Base-by-base conservation (phyloP, 257 asterid genomes). In the Lavandula angustifolia region DNA sequence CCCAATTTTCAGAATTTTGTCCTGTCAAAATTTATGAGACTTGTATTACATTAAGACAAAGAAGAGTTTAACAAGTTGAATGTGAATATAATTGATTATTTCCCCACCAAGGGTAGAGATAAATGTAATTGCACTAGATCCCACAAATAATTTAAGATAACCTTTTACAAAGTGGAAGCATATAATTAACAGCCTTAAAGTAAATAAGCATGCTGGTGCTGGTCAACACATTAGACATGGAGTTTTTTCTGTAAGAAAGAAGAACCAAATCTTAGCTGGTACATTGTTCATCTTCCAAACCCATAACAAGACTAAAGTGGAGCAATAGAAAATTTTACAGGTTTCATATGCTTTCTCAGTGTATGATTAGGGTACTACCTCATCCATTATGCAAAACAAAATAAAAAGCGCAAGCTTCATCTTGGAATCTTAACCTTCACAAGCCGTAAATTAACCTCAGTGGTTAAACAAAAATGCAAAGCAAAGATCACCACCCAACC, bases 1-100 rank as follows among this genome's bases (percentile, higher is more conserved):
- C 6, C 98, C 98, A 65, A 71, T 71, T 78, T 78, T 83, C 69
- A 78, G 81, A 73, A 60, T 70, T 69, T 83, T 77, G 58, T 74
- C 95, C 96, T 92, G 92, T 7, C 32, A 60, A 22, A 67, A 68
- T 47, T 47, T 74, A 60, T 22, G 60, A 72, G 69, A 68, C 69
- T n/a, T 11, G 48, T 10, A 62, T 22, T 60, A 41, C 44, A 64
- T 64, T 53, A 68, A 56, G 58, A 43, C 16, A 69, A 7, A 17
- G 69, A 62, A 38, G 16, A 46, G 44, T 55, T 50, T 33, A 67
- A 71, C 40, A 64, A 66, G 4, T 32, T 55, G 44, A 44, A 56
- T 49, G 29, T 53, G 22, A 65, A 50, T 18, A 60, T 41, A 40
- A 16, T 51, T 16, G 9, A 13, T 74, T 35, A 17, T 9, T 51